phyloP scores from a whole-genome alignment of 148 eudicot species.

The Rhododendron kiyosumense region DNA sequence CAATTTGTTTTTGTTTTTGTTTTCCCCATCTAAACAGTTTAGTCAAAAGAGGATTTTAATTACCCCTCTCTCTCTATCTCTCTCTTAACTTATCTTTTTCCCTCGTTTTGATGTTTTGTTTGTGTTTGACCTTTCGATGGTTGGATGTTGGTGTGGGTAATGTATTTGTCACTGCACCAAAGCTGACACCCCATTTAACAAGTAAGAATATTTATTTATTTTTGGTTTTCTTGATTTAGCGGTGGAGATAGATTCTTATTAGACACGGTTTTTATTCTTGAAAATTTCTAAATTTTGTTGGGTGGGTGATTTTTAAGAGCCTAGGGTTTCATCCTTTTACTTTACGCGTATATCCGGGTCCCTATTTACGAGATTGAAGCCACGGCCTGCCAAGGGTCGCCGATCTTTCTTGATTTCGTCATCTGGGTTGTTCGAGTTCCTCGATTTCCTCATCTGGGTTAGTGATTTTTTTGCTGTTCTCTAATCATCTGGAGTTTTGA shows the following conservation, averaged over 20 bases:
- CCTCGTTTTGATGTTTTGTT: slow-evolving; percentile 15
- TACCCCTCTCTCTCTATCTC: neutral
- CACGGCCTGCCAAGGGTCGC: slow-evolving; percentile 16
- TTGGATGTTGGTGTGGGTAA: slow-evolving; percentile 15
- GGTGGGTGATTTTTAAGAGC: slow-evolving; percentile 21
- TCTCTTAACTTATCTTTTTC: neutral
- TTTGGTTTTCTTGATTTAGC: slow-evolving; percentile 12
- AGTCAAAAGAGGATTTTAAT: slow-evolving; percentile 19
- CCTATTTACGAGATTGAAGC: slow-evolving; percentile 18
- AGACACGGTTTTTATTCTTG: slow-evolving; percentile 9
- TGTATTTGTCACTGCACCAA: slow-evolving; percentile 22
- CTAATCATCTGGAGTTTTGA: neutral
- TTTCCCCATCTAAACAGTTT: slow-evolving; percentile 7
- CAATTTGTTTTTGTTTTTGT: slow-evolving; percentile 14
- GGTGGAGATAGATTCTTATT: slow-evolving; percentile 20
- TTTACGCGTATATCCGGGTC: slow-evolving; percentile 10
- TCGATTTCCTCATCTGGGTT: slow-evolving; percentile 22
- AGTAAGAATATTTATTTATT: slow-evolving; percentile 2
- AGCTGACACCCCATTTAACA: slow-evolving; percentile 18
- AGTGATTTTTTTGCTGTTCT: slow-evolving; percentile 11
- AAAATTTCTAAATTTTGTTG: slow-evolving; percentile 8
- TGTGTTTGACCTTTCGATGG: slow-evolving; percentile 19
- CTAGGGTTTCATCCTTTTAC: slow-evolving; percentile 24
- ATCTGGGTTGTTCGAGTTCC: slow-evolving; percentile 23
- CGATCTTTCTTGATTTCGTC: slow-evolving; percentile 28